These are phyloP conservation scores for Ophiostoma triangulosporum DNA, from an alignment of 2,329 filamentous ascomycete genomes.

Conservation along the genomic window DNA sequence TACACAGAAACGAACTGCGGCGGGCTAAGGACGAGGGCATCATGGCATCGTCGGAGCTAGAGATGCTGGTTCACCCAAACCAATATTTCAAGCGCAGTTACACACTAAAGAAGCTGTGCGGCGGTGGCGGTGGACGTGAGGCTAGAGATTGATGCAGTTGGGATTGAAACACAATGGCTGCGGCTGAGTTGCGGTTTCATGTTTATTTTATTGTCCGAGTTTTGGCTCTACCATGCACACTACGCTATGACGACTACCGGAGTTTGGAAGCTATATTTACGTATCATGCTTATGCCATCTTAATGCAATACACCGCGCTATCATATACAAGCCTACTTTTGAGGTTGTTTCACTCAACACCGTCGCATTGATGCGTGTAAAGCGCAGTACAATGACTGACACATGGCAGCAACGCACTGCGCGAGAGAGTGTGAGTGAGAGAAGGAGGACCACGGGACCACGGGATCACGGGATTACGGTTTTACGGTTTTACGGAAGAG, in stretches of 20 bases:
- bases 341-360: background rate
- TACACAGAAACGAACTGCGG: slow-evolving; percentile 67
- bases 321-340: too few relatives aligned
- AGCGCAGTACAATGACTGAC: too few relatives aligned
- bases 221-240: background rate
- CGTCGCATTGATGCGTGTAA: too few relatives aligned
- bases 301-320: too few relatives aligned
- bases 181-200: background rate
- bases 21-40: slow-evolving; percentile 61
- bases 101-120: slow-evolving; percentile 65
- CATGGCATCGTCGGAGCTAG: slow-evolving; percentile 62
- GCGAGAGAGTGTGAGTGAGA: background rate
- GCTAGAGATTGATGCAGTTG: slow-evolving; percentile 20
- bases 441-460: too few relatives aligned
- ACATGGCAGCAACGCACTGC: too few relatives aligned
- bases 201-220: background rate
- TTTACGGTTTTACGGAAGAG: too few relatives aligned
- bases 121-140: slow-evolving; percentile 29
- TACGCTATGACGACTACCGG: background rate
- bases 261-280: background rate
- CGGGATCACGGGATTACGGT: too few relatives aligned
- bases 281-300: background rate
- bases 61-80: slow-evolving; percentile 95
- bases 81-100: slow-evolving; percentile 96
- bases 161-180: slow-evolving; percentile 38